Evolutionary conservation across 1,284 basidiomycete species (phyloP).

Genomic region (Ustanciosporium gigantosporum): DNA sequence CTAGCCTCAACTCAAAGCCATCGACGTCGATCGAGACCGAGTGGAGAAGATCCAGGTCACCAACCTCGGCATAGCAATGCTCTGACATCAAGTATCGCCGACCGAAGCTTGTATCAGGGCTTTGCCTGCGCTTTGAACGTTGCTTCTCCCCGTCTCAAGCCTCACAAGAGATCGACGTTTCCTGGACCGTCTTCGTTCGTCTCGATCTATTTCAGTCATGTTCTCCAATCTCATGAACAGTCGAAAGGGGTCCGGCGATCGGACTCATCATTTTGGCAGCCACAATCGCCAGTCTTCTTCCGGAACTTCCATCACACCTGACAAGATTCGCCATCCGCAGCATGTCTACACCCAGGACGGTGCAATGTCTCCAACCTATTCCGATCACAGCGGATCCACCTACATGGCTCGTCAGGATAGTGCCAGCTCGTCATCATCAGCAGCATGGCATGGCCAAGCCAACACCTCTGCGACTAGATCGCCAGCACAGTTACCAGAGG

Average conservation of each 20-base stretch:
- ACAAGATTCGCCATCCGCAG: slow-evolving; percentile 36
- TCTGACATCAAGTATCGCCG: too few species aligned
- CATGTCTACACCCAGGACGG: slow-evolving; percentile 26
- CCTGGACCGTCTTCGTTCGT: too few species aligned
- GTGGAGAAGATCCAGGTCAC: too few species aligned
- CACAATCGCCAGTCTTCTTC: slow-evolving; percentile 14
- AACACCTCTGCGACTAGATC: slow-evolving; percentile 13
- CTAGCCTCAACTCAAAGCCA: too few species aligned
- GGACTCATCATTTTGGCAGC: slow-evolving; percentile 4
- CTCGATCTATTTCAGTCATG: too few species aligned
- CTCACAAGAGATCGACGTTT: too few species aligned
- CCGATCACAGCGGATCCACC: slow-evolving; percentile 4
- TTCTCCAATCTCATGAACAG: slow-evolving; percentile 36
- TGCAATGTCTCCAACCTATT: slow-evolving; percentile 10
- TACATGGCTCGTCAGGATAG: slow-evolving; percentile 34
- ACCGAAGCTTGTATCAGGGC: too few species aligned
- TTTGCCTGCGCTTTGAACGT: too few species aligned
- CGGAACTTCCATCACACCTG: slow-evolving; percentile 20
- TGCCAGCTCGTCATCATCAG: slow-evolving; percentile 16
- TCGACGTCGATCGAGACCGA: too few species aligned
- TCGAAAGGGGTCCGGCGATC: slow-evolving; percentile 34
- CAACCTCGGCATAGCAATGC: too few species aligned
- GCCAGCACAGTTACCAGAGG: slow-evolving; percentile 40
- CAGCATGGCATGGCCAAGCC: slow-evolving; percentile 16
- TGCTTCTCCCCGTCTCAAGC: too few species aligned